These are phyloP conservation scores for Hylodesmum podocarpum DNA, from an alignment of 306 rosid species.

Conservation along the genomic window DNA sequence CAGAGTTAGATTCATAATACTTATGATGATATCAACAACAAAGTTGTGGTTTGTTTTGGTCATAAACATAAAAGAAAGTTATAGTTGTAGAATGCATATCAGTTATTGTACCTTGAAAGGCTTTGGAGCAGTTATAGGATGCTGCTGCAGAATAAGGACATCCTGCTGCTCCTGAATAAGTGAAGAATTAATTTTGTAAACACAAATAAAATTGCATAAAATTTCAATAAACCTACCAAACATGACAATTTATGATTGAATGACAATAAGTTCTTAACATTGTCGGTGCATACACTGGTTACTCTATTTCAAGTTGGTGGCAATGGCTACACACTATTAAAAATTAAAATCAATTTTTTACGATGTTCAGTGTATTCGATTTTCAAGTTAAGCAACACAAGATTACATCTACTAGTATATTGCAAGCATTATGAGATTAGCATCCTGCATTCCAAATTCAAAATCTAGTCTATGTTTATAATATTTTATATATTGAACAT, in stretches of 20 bases:
- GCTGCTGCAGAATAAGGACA: no score
- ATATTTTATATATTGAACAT: not conserved
- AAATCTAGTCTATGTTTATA: no score
- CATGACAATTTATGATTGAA: no score
- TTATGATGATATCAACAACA: not conserved
- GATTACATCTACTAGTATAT: not conserved
- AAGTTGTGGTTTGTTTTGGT: no score
- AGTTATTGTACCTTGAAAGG: constrained; percentile 44
- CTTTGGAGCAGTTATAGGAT: not conserved
- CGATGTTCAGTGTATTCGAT: not conserved
- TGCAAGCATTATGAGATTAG: constrained; percentile 59
- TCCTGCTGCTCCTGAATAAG: not conserved
- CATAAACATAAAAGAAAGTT: no score
- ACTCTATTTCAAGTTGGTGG: no score
- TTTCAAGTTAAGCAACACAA: not conserved
- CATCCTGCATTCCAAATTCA: constrained; percentile 51
- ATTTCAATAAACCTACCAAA: no score
- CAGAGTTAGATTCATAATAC: not conserved
- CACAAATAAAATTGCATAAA: not conserved
- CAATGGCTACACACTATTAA: not conserved
- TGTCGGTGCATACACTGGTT: no score
- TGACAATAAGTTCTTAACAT: no score
- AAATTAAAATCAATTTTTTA: not conserved
- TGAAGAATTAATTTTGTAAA: not conserved
- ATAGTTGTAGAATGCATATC: not conserved